Percentiles rank a stretch among this genome's conserved stretches.
These are phyloP conservation scores for Penicillium sp. DNA, from an alignment of 2,329 filamentous ascomycete genomes.

Conservation along the genomic window DNA sequence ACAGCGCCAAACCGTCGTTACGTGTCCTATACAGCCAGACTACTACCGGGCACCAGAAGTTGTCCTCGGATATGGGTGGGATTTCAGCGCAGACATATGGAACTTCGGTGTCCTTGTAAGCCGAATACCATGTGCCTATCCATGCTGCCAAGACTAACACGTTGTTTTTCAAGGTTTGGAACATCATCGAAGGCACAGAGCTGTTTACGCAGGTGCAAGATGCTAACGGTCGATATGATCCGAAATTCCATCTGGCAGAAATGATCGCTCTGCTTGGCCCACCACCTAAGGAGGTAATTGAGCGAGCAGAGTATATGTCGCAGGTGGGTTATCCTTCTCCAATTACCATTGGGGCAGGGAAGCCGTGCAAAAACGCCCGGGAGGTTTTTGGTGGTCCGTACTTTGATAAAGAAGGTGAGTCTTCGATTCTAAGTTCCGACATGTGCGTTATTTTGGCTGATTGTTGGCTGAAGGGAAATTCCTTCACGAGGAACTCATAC, in stretches of 20 bases:
- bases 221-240: conserved; percentile 26
- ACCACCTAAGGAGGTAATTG: conserved; percentile 22
- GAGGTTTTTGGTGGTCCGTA: conserved; percentile 26
- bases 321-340: neutral
- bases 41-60: conserved; percentile 36
- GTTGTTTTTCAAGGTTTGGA: conserved; percentile 23
- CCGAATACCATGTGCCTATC: neutral
- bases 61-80: conserved; percentile 33
- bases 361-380: conserved; percentile 18
- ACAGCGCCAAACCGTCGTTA: conserved; percentile 20
- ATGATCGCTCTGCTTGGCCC: conserved; percentile 40
- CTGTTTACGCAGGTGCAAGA: conserved; percentile 33
- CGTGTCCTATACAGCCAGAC: conserved; percentile 42
- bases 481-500: neutral
- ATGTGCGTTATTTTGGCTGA: neutral
- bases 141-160: neutral
- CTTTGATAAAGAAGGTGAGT: conserved; percentile 14
- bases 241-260: conserved; percentile 37
- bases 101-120: conserved; percentile 34
- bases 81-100: conserved; percentile 36
- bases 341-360: neutral
- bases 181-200: conserved; percentile 29
- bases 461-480: conserved; percentile 11
- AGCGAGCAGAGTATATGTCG: neutral
- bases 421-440: neutral